Conservation (phyloP, 1,284 basidiomycete species). For the Melampsora larici-populina region DNA sequence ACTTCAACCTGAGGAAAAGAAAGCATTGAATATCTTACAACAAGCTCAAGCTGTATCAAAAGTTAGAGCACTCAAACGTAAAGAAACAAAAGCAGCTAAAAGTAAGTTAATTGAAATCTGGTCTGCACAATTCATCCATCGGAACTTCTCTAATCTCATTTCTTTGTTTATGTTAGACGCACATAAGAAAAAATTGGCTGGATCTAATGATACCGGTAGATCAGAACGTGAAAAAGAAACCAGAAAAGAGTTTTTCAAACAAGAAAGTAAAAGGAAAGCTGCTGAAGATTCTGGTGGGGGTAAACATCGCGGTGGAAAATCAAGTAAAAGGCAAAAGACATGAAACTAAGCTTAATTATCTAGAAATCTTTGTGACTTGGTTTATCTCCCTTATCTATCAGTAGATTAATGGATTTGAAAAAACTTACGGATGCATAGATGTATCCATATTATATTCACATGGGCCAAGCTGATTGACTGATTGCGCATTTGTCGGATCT, state of each 20-base stretch:
- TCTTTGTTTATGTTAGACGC: slow-evolving; percentile 15
- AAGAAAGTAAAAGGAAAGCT: slow-evolving; percentile 37
- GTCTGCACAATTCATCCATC: not conserved
- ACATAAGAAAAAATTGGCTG: slow-evolving; percentile 32
- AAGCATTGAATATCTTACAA: slow-evolving; percentile 84
- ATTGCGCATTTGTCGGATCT: too few relatives aligned
- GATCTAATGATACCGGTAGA: slow-evolving; percentile 11
- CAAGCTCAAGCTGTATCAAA: slow-evolving; percentile 89
- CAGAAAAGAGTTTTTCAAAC: slow-evolving; percentile 40
- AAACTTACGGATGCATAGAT: too few relatives aligned
- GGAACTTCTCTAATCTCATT: not conserved
- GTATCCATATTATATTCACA: too few relatives aligned
- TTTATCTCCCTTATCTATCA: too few relatives aligned
- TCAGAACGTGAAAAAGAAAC: slow-evolving; percentile 43
- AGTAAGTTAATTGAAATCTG: slow-evolving; percentile 9
- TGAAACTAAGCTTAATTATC: not conserved
- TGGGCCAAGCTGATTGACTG: too few relatives aligned
- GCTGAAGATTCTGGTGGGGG: slow-evolving; percentile 19
- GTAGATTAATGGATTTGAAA: too few relatives aligned
- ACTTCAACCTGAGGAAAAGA: slow-evolving; percentile 89
- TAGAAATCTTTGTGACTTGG: too few relatives aligned
- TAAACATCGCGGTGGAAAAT: not conserved
- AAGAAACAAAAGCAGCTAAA: slow-evolving; percentile 70
- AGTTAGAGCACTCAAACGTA: slow-evolving; percentile 72
- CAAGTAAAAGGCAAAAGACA: not conserved